These are phyloP conservation scores for Opeltia flavorubescens DNA, from an alignment of 495 filamentous ascomycete species.

Conservation along the genomic window DNA sequence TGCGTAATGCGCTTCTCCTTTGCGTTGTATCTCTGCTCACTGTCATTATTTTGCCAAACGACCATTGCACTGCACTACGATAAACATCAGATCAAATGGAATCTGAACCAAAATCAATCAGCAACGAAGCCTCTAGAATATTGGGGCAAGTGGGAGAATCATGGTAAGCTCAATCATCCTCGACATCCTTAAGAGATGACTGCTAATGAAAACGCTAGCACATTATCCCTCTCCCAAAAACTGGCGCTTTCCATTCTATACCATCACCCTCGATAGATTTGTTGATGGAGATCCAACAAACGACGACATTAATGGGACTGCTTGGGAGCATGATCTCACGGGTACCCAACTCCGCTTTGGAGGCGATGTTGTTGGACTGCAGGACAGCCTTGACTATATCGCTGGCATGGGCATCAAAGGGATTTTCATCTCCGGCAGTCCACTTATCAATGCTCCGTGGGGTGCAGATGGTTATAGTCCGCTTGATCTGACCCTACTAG, in stretches of 20 bases:
- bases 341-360: slow-evolving; percentile 28
- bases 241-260: slow-evolving; percentile 31
- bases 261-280: slow-evolving; percentile 26
- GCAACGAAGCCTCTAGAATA: slow-evolving; percentile 22
- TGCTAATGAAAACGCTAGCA: slow-evolving; percentile 3
- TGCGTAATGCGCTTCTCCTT: neutral
- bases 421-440: slow-evolving; percentile 25
- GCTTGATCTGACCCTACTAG: slow-evolving; percentile 25
- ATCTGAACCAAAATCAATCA: slow-evolving; percentile 26
- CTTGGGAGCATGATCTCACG: slow-evolving; percentile 24
- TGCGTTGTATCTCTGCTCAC: neutral
- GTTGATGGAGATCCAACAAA: slow-evolving; percentile 29
- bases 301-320: slow-evolving; percentile 25
- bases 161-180: slow-evolving; percentile 24
- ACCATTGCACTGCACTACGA: slow-evolving; percentile 35
- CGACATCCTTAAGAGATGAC: neutral
- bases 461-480: slow-evolving; percentile 28
- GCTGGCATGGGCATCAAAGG: slow-evolving; percentile 29
- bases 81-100: slow-evolving; percentile 22
- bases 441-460: slow-evolving; percentile 29
- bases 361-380: slow-evolving; percentile 23
- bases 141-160: slow-evolving; percentile 27
- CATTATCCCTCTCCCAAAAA: slow-evolving; percentile 28
- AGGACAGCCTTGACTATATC: slow-evolving; percentile 26
- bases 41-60: neutral